Percentiles rank a stretch among this genome's conserved stretches.
These are phyloP conservation scores for Climacium dendroides DNA, from an alignment of 225 moss, liverwort and hornwort genomes.

Conservation along the genomic window DNA sequence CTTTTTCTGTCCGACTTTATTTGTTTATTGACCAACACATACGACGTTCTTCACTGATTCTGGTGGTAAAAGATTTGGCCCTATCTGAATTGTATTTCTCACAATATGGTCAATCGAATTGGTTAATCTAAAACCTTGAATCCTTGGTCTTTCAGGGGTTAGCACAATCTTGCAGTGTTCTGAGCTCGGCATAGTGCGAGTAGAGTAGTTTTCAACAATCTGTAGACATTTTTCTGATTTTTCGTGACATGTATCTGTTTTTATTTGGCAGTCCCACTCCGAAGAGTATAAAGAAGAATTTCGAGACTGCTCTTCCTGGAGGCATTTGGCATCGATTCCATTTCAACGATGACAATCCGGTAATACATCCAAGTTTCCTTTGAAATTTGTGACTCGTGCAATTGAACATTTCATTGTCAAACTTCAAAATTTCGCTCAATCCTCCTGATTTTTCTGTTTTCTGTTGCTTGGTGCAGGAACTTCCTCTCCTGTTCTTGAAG, in stretches of 20 bases:
- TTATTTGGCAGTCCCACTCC: constrained; percentile 37
- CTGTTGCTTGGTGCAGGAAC: constrained; percentile 33
- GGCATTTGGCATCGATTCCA: constrained; percentile 91
- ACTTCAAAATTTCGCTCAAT: neutral
- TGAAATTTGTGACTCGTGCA: neutral
- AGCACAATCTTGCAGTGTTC: neutral
- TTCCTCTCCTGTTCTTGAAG: constrained; percentile 71
- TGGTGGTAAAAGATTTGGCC: neutral
- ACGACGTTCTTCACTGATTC: neutral
- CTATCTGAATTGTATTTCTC: neutral
- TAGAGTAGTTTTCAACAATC: neutral
- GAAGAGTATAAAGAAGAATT: constrained; percentile 1
- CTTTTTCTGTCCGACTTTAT: neutral
- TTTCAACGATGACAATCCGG: constrained; percentile 71
- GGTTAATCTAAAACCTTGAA: neutral
- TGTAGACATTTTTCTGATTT: neutral
- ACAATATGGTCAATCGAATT: neutral
- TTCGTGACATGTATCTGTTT: neutral
- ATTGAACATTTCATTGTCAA: neutral
- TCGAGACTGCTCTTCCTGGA: constrained; percentile 38
- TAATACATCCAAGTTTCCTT: neutral
- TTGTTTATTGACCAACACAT: neutral
- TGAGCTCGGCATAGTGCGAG: neutral
- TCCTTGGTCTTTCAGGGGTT: neutral
- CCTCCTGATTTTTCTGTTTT: neutral